Evolutionary conservation across 805 yeast genomes (phyloP).

Genomic region (Metschnikowia borealis): DNA sequence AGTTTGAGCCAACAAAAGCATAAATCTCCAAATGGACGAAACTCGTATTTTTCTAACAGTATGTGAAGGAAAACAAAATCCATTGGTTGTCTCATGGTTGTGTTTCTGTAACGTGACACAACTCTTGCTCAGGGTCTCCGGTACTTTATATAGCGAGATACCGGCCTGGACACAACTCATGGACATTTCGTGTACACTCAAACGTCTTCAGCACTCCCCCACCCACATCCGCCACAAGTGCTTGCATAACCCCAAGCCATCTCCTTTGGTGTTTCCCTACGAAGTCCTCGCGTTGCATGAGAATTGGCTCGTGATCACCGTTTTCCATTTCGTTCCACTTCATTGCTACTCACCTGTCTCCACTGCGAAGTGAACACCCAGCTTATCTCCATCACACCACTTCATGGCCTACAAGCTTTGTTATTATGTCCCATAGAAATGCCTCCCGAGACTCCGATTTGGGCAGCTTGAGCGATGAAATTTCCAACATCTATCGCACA

Average conservation of each 20-base stretch:
- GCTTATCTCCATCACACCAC: neutral
- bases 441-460: constrained; percentile 11
- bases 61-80: too few species aligned
- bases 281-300: neutral
- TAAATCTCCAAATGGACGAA: too few species aligned
- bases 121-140: neutral
- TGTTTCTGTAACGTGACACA: neutral
- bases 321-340: neutral
- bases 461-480: constrained; percentile 15
- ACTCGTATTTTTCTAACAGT: too few species aligned
- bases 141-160: constrained; percentile 2
- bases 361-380: constrained; percentile 1
- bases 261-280: neutral
- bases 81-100: too few species aligned
- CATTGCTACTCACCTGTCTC: neutral
- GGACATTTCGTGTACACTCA: constrained; percentile 2
- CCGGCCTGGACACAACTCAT: neutral
- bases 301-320: neutral
- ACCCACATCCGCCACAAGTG: neutral
- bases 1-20: neutral
- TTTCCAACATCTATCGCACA: constrained; percentile 13
- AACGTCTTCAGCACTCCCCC: neutral
- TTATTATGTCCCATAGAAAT: constrained; percentile 1
- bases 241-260: neutral
- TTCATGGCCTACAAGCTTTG: constrained; percentile 2